Evolutionary conservation across 1,284 basidiomycete genomes (phyloP).

Genomic region (Pascua sp.): DNA sequence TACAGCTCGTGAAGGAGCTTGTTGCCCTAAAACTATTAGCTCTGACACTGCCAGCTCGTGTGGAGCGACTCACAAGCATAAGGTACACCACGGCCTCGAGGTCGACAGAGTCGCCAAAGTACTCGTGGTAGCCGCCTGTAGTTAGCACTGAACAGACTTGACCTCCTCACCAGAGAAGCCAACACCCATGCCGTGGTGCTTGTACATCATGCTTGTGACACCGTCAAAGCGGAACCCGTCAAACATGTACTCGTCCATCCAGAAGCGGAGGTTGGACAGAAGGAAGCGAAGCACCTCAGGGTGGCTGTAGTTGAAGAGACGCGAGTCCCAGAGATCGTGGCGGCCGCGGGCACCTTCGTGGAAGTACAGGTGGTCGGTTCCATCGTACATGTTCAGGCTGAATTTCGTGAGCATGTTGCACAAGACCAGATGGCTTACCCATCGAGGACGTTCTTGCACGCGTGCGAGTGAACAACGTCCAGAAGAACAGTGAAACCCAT

Average conservation of each 20-base stretch:
- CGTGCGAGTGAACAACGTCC: slow-evolving; percentile 96
- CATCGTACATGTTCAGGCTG: slow-evolving; percentile 89
- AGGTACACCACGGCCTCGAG: slow-evolving; percentile 88
- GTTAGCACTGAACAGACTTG: slow-evolving; percentile 1
- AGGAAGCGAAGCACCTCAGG: slow-evolving; percentile 94
- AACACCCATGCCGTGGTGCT: slow-evolving; percentile 93
- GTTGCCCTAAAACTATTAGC: slow-evolving; percentile 67
- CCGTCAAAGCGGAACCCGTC: slow-evolving; percentile 98
- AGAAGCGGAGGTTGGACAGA: slow-evolving; percentile 90
- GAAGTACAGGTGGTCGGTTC: slow-evolving; percentile 94
- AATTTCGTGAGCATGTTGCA: background rate
- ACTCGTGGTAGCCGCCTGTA: slow-evolving; percentile 85
- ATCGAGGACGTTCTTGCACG: slow-evolving; percentile 94
- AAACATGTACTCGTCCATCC: slow-evolving; percentile 91
- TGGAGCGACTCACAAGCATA: slow-evolving; percentile 72
- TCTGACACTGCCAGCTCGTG: no score
- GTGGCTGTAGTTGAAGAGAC: slow-evolving; percentile 91
- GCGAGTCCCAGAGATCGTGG: slow-evolving; percentile 92
- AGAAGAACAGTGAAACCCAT: slow-evolving; percentile 90
- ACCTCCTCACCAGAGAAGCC: slow-evolving; percentile 71
- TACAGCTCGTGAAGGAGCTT: slow-evolving; percentile 78
- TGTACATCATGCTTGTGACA: slow-evolving; percentile 98
- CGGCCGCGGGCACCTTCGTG: slow-evolving; percentile 85
- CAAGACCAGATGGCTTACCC: slow-evolving; percentile 49
- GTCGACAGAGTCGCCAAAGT: slow-evolving; percentile 83